Conservation (phyloP, 1,284 basidiomycete genomes). For the Moesziomyces parantarcticus region DNA sequence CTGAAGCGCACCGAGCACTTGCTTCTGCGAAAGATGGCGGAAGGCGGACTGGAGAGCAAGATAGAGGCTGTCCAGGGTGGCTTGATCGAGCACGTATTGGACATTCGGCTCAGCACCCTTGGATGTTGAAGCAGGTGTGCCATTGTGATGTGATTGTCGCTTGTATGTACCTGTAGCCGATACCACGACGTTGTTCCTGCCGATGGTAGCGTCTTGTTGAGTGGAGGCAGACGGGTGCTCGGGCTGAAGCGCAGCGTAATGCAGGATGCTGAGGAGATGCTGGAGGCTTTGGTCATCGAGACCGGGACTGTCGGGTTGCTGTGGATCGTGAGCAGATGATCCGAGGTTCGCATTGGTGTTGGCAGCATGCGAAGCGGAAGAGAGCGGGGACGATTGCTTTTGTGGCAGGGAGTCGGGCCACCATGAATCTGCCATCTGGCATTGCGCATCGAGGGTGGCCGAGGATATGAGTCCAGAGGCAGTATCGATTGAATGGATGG, state of each 20-base stretch:
- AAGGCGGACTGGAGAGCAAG: constrained; percentile 33
- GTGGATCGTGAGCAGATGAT: not conserved
- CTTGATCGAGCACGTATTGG: constrained; percentile 30
- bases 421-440: constrained; percentile 36
- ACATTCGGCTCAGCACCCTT: not conserved
- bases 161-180: constrained; percentile 42
- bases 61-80: constrained; percentile 42
- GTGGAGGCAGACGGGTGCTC: not conserved
- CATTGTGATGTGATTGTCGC: constrained; percentile 9
- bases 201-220: constrained; percentile 19
- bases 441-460: constrained; percentile 21
- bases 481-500: not conserved
- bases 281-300: constrained; percentile 45
- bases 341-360: not conserved
- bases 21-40: constrained; percentile 41
- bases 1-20: constrained; percentile 48
- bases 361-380: constrained; percentile 1
- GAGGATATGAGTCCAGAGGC: constrained; percentile 13
- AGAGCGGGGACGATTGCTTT: constrained; percentile 7
- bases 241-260: constrained; percentile 37
- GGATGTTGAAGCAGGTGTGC: not conserved
- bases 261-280: constrained; percentile 42
- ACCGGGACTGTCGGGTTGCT: constrained; percentile 11
- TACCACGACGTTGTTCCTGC: constrained; percentile 16
- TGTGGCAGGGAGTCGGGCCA: constrained; percentile 42